phyloP scores from a whole-genome alignment of 1,284 basidiomycete genomes.

The Somion occarium region DNA sequence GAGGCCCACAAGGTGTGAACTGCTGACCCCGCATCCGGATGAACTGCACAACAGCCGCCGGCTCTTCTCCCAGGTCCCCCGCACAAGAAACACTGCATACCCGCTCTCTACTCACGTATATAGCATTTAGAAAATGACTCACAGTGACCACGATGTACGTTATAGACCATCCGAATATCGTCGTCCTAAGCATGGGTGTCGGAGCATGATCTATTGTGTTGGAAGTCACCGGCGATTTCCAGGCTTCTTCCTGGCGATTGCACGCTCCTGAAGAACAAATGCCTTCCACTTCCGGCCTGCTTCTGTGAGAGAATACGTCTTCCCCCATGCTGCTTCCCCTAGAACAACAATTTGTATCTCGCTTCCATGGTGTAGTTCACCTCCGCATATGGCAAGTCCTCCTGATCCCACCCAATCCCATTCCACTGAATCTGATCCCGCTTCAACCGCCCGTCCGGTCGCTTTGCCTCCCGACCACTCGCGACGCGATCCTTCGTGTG shows the following conservation, averaged over 20 bases:
- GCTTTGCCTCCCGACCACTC: not conserved
- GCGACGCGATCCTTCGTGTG: not conserved
- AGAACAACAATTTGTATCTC: too few relatives aligned
- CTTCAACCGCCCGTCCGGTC: not conserved
- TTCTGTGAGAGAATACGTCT: not conserved
- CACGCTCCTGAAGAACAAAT: not conserved
- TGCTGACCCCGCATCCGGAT: not conserved
- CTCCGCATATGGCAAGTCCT: not conserved
- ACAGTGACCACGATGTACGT: too few relatives aligned
- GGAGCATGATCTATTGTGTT: not conserved
- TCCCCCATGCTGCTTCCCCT: too few relatives aligned
- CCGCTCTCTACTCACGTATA: too few relatives aligned
- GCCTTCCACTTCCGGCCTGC: not conserved
- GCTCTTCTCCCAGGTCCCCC: too few relatives aligned
- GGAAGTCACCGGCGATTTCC: not conserved
- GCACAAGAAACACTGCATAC: too few relatives aligned
- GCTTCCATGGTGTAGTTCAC: too few relatives aligned
- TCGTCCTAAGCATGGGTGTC: too few relatives aligned
- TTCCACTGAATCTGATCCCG: not conserved
- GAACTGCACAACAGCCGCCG: not conserved
- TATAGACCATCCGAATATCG: too few relatives aligned
- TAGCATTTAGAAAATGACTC: too few relatives aligned
- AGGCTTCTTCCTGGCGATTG: not conserved
- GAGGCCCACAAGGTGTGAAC: not conserved
- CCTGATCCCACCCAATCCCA: not conserved